These are phyloP conservation scores for Bremia lactucae DNA, from an alignment of 352 stramenopile genomes.

Conservation along the genomic window DNA sequence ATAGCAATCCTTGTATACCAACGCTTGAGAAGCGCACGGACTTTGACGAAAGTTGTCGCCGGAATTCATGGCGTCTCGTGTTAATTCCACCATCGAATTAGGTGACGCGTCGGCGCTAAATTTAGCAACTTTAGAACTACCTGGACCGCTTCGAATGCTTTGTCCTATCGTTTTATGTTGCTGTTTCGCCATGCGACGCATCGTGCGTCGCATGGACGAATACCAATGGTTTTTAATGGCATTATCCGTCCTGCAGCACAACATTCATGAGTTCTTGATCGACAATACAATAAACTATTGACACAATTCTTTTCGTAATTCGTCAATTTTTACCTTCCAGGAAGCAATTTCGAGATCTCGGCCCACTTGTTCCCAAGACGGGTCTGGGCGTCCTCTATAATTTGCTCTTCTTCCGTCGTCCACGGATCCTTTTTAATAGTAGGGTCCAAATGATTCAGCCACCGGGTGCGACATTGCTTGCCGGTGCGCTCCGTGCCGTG, in stretches of 20 bases:
- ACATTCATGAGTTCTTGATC: not conserved
- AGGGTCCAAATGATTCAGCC: slow-evolving; percentile 77
- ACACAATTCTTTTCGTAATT: not conserved
- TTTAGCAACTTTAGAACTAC: slow-evolving; percentile 19
- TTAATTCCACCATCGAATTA: slow-evolving; percentile 18
- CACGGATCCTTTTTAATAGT: slow-evolving; percentile 85
- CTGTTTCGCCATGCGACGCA: slow-evolving; percentile 83
- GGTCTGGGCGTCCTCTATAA: slow-evolving; percentile 85
- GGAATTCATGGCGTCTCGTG: slow-evolving; percentile 22
- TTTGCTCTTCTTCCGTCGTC: slow-evolving; percentile 83
- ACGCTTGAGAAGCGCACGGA: slow-evolving; percentile 48
- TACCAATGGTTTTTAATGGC: slow-evolving; percentile 89
- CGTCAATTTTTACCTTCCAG: slow-evolving; percentile 59
- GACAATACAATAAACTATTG: not conserved
- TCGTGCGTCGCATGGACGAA: slow-evolving; percentile 85
- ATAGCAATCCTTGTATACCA: slow-evolving; percentile 71
- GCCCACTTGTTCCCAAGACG: slow-evolving; percentile 95
- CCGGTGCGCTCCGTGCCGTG: slow-evolving; percentile 75
- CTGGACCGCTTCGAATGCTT: slow-evolving; percentile 1
- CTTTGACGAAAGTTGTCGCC: slow-evolving; percentile 25
- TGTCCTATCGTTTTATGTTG: slow-evolving; percentile 61
- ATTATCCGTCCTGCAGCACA: slow-evolving; percentile 59
- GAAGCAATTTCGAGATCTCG: slow-evolving; percentile 95
- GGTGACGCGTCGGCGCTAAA: slow-evolving; percentile 18
- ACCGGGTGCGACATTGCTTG: slow-evolving; percentile 76